Conservation (phyloP, 306 rosid species). For the Prunus mongolica region DNA sequence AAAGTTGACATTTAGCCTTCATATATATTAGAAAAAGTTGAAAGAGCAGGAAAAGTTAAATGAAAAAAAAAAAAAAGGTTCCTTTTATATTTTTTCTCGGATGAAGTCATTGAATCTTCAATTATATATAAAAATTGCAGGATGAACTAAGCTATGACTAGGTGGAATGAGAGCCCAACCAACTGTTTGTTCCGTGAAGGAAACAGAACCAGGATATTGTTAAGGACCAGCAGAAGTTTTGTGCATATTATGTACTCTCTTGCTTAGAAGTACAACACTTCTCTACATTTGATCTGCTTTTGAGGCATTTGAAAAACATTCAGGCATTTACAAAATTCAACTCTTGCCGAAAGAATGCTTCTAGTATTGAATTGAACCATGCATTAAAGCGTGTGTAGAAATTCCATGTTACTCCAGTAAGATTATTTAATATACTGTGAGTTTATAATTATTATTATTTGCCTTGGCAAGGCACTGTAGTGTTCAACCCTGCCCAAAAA, state of each 20-base stretch:
- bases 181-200: neutral
- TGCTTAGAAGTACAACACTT: neutral
- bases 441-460: no score
- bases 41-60: neutral
- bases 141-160: neutral
- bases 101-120: neutral
- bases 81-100: neutral
- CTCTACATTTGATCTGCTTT: neutral
- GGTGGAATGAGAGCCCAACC: neutral
- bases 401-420: no score
- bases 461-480: neutral
- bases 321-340: neutral
- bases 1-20: slow-evolving; percentile 29
- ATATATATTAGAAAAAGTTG: neutral
- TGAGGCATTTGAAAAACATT: neutral
- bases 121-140: neutral
- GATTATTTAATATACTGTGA: no score
- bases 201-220: neutral
- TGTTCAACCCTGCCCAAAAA: neutral
- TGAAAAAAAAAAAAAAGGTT: neutral
- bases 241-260: neutral
- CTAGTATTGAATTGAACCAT: neutral
- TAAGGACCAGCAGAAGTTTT: neutral
- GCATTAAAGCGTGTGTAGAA: neutral
- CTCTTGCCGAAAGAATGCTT: neutral